Evolutionary conservation across 257 asterid species (phyloP), one percentile per base, ranked within the genome.

Genomic region (Gynochthodes officinalis): DNA sequence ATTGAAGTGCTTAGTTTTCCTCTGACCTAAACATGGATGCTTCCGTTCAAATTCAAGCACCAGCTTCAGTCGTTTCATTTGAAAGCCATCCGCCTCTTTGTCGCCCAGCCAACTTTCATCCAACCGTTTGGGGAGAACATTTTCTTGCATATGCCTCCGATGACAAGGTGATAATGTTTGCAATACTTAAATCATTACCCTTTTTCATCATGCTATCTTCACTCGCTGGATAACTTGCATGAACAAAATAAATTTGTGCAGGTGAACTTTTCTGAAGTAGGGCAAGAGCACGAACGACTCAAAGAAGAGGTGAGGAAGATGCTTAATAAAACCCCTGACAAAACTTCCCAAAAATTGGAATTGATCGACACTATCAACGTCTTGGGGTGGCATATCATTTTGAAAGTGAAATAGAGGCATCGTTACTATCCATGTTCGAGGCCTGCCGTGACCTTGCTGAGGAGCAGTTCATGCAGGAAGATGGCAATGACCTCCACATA

Each of bases 371-470:
- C 50, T 0, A 54, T 78, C 74, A 71, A 10, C 81, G 81, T 44
- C 53, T 81, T 19, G 85, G 85, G 2, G 76, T 75, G 28, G 43
- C 76, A 8, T 81, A 81, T 42, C 83, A 71, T 57, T 81, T 81
- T 18, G 40, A 39, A 40, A 64, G 30, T 0, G 81, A 75, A 30
- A 81, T 81, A 0, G 61, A 72, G 11, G 62, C 8, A 18, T 52
- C 57, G 2, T 16, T 73, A 2, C 32, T 9, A 3, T 4, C 19
- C 13, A 40, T 77, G 0, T 64, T 16, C 50, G 9, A n/a, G 53
- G 53, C 3, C 21, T 48, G 15, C 5, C 21, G 15, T 48, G 21
- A 48, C 7, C 21, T 1, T 48, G 21, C 13, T 48, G 53, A 48
- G 2, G 53, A 48, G 21, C 18, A 48, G 19, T 37, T 63, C 13